Percentiles rank a stretch among this genome's conserved stretches.
Conservation (phyloP, 768 basidiomycete genomes). For the Sporobolomyces phaffii region DNA sequence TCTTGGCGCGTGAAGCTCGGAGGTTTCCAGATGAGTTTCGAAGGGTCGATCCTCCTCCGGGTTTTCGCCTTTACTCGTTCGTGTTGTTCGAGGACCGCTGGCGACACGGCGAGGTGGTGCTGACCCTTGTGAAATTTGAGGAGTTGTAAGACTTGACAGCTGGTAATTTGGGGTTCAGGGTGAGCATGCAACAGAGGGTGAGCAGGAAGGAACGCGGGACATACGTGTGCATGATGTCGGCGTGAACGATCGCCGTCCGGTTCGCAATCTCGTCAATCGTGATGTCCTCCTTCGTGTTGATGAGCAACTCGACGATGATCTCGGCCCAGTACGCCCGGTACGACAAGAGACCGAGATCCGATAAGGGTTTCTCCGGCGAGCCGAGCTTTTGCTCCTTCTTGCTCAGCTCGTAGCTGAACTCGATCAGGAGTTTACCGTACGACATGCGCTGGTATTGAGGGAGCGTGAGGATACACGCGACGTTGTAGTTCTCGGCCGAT, state of each 20-base stretch:
- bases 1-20: slow-evolving; percentile 70
- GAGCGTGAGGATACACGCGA: slow-evolving; percentile 96
- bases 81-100: slow-evolving; percentile 82
- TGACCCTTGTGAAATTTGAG: slow-evolving; percentile 95
- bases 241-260: slow-evolving; percentile 87
- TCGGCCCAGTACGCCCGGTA: slow-evolving; percentile 98
- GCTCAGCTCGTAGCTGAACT: slow-evolving; percentile 95
- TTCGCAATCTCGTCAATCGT: slow-evolving; percentile 96
- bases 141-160: slow-evolving; percentile 85
- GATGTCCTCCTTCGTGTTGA: slow-evolving; percentile 68
- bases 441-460: slow-evolving; percentile 96
- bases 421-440: slow-evolving; percentile 89
- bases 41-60: slow-evolving; percentile 69
- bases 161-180: slow-evolving; percentile 45
- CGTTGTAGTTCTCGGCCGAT: slow-evolving; percentile 94
- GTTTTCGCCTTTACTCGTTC: slow-evolving; percentile 74
- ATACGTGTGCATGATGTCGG: slow-evolving; percentile 97
- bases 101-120: slow-evolving; percentile 86
- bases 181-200: slow-evolving; percentile 2
- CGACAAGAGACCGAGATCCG: slow-evolving; percentile 82
- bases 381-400: slow-evolving; percentile 94
- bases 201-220: slow-evolving; percentile 48
- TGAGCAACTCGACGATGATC: slow-evolving; percentile 76
- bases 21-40: slow-evolving; percentile 85
- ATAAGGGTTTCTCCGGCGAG: slow-evolving; percentile 94